Base-by-base conservation (phyloP, 306 rosid species). In the Herpetospermum pedunculosum region DNA sequence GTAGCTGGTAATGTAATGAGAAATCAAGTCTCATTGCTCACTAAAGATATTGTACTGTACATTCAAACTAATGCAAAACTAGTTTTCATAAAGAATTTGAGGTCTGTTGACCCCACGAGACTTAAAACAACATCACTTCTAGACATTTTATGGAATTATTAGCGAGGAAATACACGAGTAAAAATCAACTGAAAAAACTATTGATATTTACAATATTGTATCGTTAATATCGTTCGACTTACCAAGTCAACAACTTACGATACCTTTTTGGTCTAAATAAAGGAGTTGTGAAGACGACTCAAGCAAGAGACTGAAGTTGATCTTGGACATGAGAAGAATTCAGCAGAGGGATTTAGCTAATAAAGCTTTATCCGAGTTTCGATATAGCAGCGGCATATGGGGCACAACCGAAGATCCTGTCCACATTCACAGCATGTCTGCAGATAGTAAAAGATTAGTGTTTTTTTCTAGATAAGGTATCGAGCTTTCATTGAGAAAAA, bases 381-480 rank as follows among this genome's bases (percentile, higher is more conserved):
- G 12, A 92, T 95, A 77, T 60, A 35, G 79, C 89, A 77, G 75
- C 97, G 84, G 83, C 99, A 95, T 76, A 91, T 91, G 54, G 99
- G 99, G 83, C 99, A 95, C 62, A 34, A 67, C 63, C 83, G 80
- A 40, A 95, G 92, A 73, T 83, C 86, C 77, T 85, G 83, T 77
- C 97, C 99, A 11, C 99, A 95, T 46, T 83, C 96, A 32, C 92
- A 89, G 81, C 99, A 95, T 57, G 97, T 92, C 99, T 95, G 93
- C 83, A 75, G 2, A 47, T 23, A 70, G 46, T 37, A 28, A 29
- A 67, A 48, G 14, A 16, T 49, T 12, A 72, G 19, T 11, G 4
- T 68, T 65, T 25, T 35, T 40, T 40, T 18, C n/a, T n/a, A n/a
- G n/a, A n/a, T n/a, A n/a, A n/a, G n/a, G n/a, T n/a, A n/a, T n/a